Base-by-base conservation (phyloP, 345 rosid genomes). In the Aquilaria sinensis region DNA sequence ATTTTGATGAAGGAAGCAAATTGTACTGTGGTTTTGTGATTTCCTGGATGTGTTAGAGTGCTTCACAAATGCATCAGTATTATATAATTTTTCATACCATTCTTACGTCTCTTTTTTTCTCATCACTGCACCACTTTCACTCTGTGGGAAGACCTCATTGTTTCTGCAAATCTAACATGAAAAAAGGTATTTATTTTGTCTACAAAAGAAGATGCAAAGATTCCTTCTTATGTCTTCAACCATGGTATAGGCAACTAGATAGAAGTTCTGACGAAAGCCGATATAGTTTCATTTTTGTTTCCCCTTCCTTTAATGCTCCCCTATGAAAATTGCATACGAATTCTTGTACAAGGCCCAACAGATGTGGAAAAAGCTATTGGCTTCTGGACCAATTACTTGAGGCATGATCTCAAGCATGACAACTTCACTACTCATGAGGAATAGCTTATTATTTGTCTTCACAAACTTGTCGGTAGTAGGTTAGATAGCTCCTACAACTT, bases 121-220 rank as follows among this genome's bases (percentile, higher is more conserved):
- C 51, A 11, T 51, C 37, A 53, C 31, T 66, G 23, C 23, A 23
- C 23, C 23, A 23, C 23, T 23, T 14, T 45, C 16, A 15, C 60
- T 31, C 34, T 15, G 86, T 92, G 98, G 92, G 89, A 67, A 85
- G 89, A 56, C 98, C 89, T 29, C 98, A 89, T 16, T 89, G 98
- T 57, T 89, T 92, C 46, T 85, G 89, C 69, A 86, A 79, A 74
- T 72, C 83, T 2, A 87, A 85, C 47, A 92, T 89, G 33, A 92
- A 87, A 77, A 83, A 85, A 62, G 96, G 96, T 47, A 90, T 87
- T 0, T 92, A 95, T n/a, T n/a, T n/a, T n/a, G 98, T 85, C 95
- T 0, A 60, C 89, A 0, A 96, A 92, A 60, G 98, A 92, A 81
- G 98, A 92, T 50, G 95, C 92, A 34, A 89, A 84, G 75, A 78